Base-by-base conservation (phyloP, 2,329 filamentous ascomycete species). In the Blastomyces parvus region DNA sequence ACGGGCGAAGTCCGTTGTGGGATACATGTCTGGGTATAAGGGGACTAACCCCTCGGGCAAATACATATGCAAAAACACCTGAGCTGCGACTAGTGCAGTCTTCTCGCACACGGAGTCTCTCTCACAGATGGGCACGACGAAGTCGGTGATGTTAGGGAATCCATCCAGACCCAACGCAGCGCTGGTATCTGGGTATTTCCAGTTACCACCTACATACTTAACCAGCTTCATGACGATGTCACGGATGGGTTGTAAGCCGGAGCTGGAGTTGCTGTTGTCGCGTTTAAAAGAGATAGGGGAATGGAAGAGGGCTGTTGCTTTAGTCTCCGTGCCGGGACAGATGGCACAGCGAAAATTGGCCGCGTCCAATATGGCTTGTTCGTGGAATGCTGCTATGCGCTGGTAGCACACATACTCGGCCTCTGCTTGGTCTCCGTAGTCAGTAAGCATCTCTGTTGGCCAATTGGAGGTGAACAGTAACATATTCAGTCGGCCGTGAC, bases 61-160 rank as follows among this genome's bases (percentile, higher is more conserved):
- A 48, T 59, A 55, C 3, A 52, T 33, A 30, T 63, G 50, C 6
- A 70, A 53, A 36, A 69, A 70, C 50, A 64, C 60, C n/a, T 59
- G 62, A 2, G 65, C 62, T 5, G 69, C 66, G 5, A 64, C 66
- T 1, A 64, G 59, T 5, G 69, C 68, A 8, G 65, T 64, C 59
- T 68, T 65, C 33, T 70, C 66, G 42, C 69, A 70, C 6, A 67
- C 53, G 4, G 60, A 63, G 13, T 62, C 53, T 3, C 50, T 62
- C n/a, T 62, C 40, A 53, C 69, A 70, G 36, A 70, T 64, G 1
- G 69, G 69, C 8, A 69, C 67, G 9, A 66, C 64, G n/a, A 68
- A 67, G 25, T 69, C 66, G 53, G 64, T 67, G 30, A 70, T 66
- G 33, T 70, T 67, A 22, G 62, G 66, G 3, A 64, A 53, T 14